Evolutionary conservation across 257 asterid species (phyloP), one percentile per base, ranked within the genome.

Genomic region (Mentha longifolia): DNA sequence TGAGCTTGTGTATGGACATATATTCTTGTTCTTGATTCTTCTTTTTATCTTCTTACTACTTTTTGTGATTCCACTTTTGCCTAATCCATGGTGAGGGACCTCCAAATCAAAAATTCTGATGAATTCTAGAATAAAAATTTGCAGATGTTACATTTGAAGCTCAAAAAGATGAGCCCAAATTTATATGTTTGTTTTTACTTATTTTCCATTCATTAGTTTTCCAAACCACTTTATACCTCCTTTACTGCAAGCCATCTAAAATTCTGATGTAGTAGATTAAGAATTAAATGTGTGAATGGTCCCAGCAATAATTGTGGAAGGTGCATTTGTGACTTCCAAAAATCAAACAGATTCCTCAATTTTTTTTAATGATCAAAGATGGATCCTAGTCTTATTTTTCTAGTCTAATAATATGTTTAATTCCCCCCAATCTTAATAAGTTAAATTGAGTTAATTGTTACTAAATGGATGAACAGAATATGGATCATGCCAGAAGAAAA

Each of bases 401-500:
- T 55, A 13, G 47, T 65, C 15, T 41, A 52, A 62, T 10, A 22
- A 22, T 19, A 2, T 60, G 37, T n/a, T 19, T 4, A 7, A 50
- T 75, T n/a, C 30, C 55, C 20, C 16, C 37, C 43, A 39, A 6
- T 39, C 10, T 39, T 39, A 39, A 3, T 39, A 28, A 28, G 31
- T 28, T 28, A 28, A 2, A 28, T 28, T 28, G 31, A 28, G 3
- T 28, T 28, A 28, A 28, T 28, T 28, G 3, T 28, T 28, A 28
- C 31, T 28, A 28, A 2, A 47, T 46, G 25, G 5, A 67, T 45
- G 56, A 20, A 66, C 89, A 92, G 98, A 78, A 71, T 85, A 81
- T 85, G 95, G 97, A 62, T 75, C 20, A 65, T 55, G 55, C 91
- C 93, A 6, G 96, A 85, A 68, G 73, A 85, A 28, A 85, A 88